Base-by-base conservation (phyloP, 257 asterid species). In the Striga asiatica region DNA sequence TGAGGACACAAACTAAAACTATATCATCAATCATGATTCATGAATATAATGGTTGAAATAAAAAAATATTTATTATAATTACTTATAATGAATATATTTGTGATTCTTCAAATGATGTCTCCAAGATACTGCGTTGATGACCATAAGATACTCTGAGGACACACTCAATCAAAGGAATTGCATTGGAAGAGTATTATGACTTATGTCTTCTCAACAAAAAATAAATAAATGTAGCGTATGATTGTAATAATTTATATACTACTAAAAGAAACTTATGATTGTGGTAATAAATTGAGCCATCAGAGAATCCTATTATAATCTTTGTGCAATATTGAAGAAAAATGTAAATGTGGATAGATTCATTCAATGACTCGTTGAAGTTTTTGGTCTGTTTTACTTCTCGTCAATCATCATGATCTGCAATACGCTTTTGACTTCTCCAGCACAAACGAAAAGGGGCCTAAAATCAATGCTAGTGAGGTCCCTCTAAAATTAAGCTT, bases 111-210 rank as follows among this genome's bases (percentile, higher is more conserved):
- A 80, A 81, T 78, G 81, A 81, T 81, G 74, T 50, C 58, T 10
- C n/a, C 12, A 57, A 74, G 83, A 81, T 81, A 68, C 75, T 54
- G 73, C 66, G 67, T 58, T 75, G 78, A 80, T 83, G 74, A 60
- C 77, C 41, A 45, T 56, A 39, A 74, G 88, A 80, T 80, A 58
- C 50, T 58, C 60, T 60, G 73, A 49, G 65, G 72, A 67, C 52
- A 56, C 65, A 52, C 61, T 61, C 55, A 71, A 72, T 63, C 68
- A 35, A n/a, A 65, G 57, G 13, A 52, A 59, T 24, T 49, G 46
- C n/a, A 42, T 42, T 16, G 7, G 25, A n/a, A 35, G 58, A 61
- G 21, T 60, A 57, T 53, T 24, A 62, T 55, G 57, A 43, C 72
- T 63, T 71, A 39, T n/a, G n/a, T n/a, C n/a, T n/a, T n/a, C 74